phyloP scores from a whole-genome alignment of 768 basidiomycete genomes.

The Xerocomellus amylosporus region DNA sequence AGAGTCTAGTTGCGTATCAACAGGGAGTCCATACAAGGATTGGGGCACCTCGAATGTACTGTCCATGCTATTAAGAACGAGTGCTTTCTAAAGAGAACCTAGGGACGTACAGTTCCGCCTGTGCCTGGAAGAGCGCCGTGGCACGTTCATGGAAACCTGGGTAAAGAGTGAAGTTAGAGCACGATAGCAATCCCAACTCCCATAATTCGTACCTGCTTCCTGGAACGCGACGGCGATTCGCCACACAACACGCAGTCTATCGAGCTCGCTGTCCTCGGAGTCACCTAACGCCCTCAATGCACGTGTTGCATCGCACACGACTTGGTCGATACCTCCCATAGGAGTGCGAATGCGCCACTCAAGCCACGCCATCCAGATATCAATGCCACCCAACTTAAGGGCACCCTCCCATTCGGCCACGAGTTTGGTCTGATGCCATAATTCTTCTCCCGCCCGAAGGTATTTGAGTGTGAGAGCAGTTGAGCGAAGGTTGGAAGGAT shows the following conservation, averaged over 20 bases:
- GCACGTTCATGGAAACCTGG: constrained; percentile 73
- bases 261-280: constrained; percentile 47
- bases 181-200: not conserved
- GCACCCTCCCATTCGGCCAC: constrained; percentile 69
- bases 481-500: constrained; percentile 50
- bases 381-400: constrained; percentile 47
- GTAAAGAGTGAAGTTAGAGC: constrained; percentile 1
- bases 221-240: constrained; percentile 58
- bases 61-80: constrained; percentile 9
- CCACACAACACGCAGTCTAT: constrained; percentile 67
- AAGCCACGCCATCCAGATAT: constrained; percentile 77
- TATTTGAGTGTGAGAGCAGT: constrained; percentile 56
- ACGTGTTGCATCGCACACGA: constrained; percentile 51
- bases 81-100: not conserved
- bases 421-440: constrained; percentile 60
- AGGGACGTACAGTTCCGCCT: constrained; percentile 69
- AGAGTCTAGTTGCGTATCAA: constrained; percentile 49
- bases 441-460: constrained; percentile 68
- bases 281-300: constrained; percentile 42
- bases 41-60: constrained; percentile 62
- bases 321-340: constrained; percentile 46
- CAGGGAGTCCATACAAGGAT: constrained; percentile 40
- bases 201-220: constrained; percentile 57
- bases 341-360: constrained; percentile 64
- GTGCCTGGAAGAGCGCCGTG: constrained; percentile 77